phyloP scores from a whole-genome alignment of 257 asterid genomes.

The Capsicum chinense region DNA sequence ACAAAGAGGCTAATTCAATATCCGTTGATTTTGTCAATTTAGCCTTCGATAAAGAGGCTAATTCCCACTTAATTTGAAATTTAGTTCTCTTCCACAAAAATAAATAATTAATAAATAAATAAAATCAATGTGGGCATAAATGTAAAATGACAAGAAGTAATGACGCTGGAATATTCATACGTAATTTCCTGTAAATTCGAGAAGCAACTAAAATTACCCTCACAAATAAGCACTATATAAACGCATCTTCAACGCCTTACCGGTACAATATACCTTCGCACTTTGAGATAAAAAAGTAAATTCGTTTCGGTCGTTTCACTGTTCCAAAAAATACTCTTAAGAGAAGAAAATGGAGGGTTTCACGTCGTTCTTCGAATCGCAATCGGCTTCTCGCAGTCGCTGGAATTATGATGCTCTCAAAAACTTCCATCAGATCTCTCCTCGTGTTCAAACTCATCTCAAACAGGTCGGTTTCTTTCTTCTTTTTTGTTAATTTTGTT shows the following conservation, averaged over 20 bases:
- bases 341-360: constrained; percentile 63
- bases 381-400: constrained; percentile 55
- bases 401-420: constrained; percentile 88
- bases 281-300: background rate
- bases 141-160: background rate
- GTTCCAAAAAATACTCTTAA: background rate
- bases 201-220: constrained; percentile 1
- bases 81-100: too few species aligned
- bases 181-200: background rate
- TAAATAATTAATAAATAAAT: too few species aligned
- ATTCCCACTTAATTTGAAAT: too few species aligned
- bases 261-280: background rate
- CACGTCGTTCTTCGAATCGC: constrained; percentile 68
- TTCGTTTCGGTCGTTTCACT: background rate
- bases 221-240: background rate
- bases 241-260: background rate
- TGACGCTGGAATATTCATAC: background rate
- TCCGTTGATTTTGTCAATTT: too few species aligned
- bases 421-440: constrained; percentile 90
- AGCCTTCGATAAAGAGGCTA: too few species aligned
- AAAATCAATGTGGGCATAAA: background rate
- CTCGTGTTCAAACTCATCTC: constrained; percentile 87
- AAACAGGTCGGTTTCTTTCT: constrained; percentile 55
- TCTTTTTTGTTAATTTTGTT: background rate
- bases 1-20: too few species aligned